Evolutionary conservation across 495 filamentous ascomycete species (phyloP), one percentile per base, ranked within the genome.

Genomic region (Podospora conica): DNA sequence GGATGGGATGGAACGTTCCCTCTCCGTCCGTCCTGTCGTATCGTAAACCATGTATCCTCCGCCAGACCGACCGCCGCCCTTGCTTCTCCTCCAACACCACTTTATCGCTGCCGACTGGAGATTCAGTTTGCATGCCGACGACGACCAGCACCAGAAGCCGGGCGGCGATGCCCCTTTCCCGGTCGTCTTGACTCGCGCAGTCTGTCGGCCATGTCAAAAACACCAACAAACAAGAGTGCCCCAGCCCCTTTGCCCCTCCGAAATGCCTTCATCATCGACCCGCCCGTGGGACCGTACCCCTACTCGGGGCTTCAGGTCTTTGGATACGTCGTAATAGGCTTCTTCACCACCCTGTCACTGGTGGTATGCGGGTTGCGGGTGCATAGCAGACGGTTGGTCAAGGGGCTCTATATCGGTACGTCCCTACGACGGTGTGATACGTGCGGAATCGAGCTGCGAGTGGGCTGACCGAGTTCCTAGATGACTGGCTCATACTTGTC

Each of bases 401-500:
- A 64, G 25, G 73, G 76, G 20, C 73, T 80, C 20, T 76, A 74
- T 28, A 68, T 75, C 53, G 71, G 76, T 78, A 63, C 69, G 73
- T 67, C 29, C 31, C 9, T 0, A 9, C 24, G 18, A 56, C 5
- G 11, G 3, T n/a, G 3, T 28, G 31, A 18, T 18, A 1, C 4
- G 15, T 48, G 29, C 29, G 10, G 12, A 11, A 33, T 12, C 6
- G 25, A 27, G 25, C 31, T 27, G 4, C 11, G 11, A 15, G 53
- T 53, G 20, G 4, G n/a, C 20, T 29, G 9, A 27, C 48, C 25
- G 58, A 66, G 20, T 1, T 15, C 25, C 25, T 60, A 76, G 79
- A 80, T 31, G 78, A 78, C 60, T 74, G 68, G 57, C 61, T 85
- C 60, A 79, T 79, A 64, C 76, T 76, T 27, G 18, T 73, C 22